Evolutionary conservation across 768 basidiomycete species (phyloP).

Genomic region (Omphalotus guepiniiformis): DNA sequence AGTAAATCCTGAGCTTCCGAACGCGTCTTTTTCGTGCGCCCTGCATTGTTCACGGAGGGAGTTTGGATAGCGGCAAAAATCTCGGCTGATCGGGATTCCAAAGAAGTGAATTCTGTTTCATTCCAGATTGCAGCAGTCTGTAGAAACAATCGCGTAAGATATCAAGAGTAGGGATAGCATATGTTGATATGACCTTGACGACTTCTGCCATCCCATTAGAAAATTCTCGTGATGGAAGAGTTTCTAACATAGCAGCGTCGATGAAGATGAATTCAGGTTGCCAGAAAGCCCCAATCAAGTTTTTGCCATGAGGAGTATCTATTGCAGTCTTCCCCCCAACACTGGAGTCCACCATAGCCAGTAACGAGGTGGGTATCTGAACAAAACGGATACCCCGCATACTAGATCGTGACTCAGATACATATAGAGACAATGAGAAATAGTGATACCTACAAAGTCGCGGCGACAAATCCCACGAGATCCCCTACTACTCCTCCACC

Average conservation of each 20-base stretch:
- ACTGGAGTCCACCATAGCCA: slow-evolving; percentile 98
- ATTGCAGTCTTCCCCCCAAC: slow-evolving; percentile 99
- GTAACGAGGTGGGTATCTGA: slow-evolving; percentile 93
- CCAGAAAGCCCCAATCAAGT: slow-evolving; percentile 98
- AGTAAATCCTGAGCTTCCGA: slow-evolving; percentile 77
- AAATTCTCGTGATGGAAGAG: slow-evolving; percentile 87
- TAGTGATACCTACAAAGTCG: slow-evolving; percentile 76
- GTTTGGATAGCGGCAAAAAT: slow-evolving; percentile 84
- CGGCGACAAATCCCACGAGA: slow-evolving; percentile 92
- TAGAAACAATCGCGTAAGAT: neutral
- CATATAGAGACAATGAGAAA: neutral
- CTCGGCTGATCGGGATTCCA: slow-evolving; percentile 82
- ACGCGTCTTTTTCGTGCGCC: slow-evolving; percentile 59
- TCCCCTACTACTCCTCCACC: slow-evolving; percentile 98
- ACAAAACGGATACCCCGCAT: slow-evolving; percentile 97
- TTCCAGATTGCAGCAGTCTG: slow-evolving; percentile 99
- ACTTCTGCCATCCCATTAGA: slow-evolving; percentile 99
- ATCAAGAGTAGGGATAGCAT: neutral
- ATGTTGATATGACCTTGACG: slow-evolving; percentile 70
- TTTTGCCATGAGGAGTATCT: slow-evolving; percentile 97
- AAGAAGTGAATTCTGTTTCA: slow-evolving; percentile 79
- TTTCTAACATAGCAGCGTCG: slow-evolving; percentile 93
- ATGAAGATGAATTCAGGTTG: slow-evolving; percentile 98
- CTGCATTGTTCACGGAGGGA: slow-evolving; percentile 54
- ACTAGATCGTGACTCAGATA: slow-evolving; percentile 34